Percentiles rank a stretch among this genome's conserved stretches.
Evolutionary conservation across 441 rosid species (phyloP).

Genomic region (Flueggea neowawraea): DNA sequence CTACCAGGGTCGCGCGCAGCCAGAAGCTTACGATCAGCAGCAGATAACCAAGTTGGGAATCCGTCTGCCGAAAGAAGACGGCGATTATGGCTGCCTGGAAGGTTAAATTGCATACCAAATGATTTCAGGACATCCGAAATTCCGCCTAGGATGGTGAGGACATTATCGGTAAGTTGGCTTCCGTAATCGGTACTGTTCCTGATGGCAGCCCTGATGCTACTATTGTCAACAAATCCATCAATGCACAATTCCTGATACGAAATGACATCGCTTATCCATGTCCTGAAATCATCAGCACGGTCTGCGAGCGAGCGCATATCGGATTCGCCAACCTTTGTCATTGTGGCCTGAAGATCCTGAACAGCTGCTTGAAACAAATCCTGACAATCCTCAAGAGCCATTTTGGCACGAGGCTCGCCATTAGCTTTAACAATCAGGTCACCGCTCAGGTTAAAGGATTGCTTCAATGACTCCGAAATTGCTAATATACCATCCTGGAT

Average conservation of each 20-base stretch:
- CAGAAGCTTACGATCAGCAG: slow-evolving; percentile 22
- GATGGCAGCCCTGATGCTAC: slow-evolving; percentile 19
- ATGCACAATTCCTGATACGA: slow-evolving; percentile 61
- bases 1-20: neutral
- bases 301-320: slow-evolving; percentile 29
- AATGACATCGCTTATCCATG: slow-evolving; percentile 62
- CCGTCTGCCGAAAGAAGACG: slow-evolving; percentile 18
- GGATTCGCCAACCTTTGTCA: slow-evolving; percentile 28
- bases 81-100: slow-evolving; percentile 9
- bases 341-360: slow-evolving; percentile 40
- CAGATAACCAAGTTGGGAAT: slow-evolving; percentile 25
- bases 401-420: slow-evolving; percentile 24
- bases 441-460: slow-evolving; percentile 33
- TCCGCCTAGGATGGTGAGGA: slow-evolving; percentile 41
- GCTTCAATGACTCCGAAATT: slow-evolving; percentile 31
- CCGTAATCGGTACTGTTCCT: slow-evolving; percentile 29
- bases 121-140: slow-evolving; percentile 32
- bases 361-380: slow-evolving; percentile 41
- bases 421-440: slow-evolving; percentile 19
- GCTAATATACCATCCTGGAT: slow-evolving; percentile 45
- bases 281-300: slow-evolving; percentile 41
- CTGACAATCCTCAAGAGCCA: slow-evolving; percentile 68
- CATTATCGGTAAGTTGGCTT: slow-evolving; percentile 51
- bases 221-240: slow-evolving; percentile 46
- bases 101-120: slow-evolving; percentile 31